Percentiles rank a stretch among this genome's conserved stretches.
These are phyloP conservation scores for Cercospora brassicicola DNA, from an alignment of 2,329 filamentous ascomycete species.

Conservation along the genomic window DNA sequence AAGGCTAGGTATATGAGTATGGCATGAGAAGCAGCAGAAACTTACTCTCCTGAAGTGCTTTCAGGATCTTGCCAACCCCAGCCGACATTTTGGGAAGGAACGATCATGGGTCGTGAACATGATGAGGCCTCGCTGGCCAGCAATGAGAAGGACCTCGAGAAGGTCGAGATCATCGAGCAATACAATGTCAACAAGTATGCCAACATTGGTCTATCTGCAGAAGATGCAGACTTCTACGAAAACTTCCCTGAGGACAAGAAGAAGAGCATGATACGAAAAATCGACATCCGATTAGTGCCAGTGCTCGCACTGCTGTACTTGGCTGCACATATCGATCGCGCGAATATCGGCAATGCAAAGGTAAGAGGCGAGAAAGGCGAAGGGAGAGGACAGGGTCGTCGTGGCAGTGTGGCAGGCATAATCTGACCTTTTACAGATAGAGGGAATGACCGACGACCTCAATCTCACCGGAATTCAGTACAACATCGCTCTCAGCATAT, in stretches of 20 bases:
- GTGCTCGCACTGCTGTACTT: not conserved
- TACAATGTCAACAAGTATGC: constrained; percentile 25
- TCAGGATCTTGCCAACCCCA: not conserved
- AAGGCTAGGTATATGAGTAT: not conserved
- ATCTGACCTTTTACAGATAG: no score
- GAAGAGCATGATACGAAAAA: not conserved
- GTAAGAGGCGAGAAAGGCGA: no score
- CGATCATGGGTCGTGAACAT: not conserved
- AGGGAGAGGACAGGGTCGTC: no score
- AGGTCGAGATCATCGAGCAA: constrained; percentile 25
- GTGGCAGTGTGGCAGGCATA: no score
- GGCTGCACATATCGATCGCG: not conserved
- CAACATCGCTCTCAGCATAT: constrained; percentile 43
- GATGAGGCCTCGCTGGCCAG: constrained; percentile 20
- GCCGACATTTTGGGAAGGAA: not conserved
- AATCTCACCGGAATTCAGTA: constrained; percentile 28
- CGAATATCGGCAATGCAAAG: not conserved
- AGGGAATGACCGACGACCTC: not conserved
- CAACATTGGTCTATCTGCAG: constrained; percentile 26
- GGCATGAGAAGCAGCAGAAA: not conserved
- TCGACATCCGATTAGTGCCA: not conserved
- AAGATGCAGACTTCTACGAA: constrained; percentile 30
- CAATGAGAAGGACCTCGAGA: constrained; percentile 28
- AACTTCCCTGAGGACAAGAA: not conserved
- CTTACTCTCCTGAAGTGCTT: not conserved